Conservation (phyloP, 768 basidiomycete species). For the Obba rivulosa region DNA sequence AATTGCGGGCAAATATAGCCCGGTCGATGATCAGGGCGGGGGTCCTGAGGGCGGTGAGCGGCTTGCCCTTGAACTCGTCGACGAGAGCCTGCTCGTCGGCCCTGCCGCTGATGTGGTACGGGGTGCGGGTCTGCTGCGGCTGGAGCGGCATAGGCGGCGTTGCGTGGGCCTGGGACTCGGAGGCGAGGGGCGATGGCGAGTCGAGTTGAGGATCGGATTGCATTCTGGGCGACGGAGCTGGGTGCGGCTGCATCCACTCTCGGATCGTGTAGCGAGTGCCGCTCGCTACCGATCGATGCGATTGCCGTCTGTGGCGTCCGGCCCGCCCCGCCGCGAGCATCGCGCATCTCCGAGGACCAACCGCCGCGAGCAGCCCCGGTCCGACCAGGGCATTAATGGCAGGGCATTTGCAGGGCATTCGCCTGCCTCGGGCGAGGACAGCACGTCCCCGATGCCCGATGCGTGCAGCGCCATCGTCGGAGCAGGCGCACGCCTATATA, state of each 20-base stretch:
- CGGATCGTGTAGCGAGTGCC: background rate
- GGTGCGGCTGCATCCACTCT: too few relatives aligned
- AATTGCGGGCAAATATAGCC: conserved; percentile 66
- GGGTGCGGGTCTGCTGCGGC: conserved; percentile 42
- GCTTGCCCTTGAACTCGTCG: conserved; percentile 52
- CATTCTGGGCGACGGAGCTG: too few relatives aligned
- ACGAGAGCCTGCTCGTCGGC: conserved; percentile 47
- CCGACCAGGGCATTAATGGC: too few relatives aligned
- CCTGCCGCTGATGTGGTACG: conserved; percentile 31
- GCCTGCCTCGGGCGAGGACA: too few relatives aligned
- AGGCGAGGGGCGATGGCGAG: background rate
- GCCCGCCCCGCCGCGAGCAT: too few relatives aligned
- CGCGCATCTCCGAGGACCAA: too few relatives aligned
- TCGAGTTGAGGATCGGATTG: background rate
- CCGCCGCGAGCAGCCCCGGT: too few relatives aligned
- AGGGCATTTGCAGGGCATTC: too few relatives aligned
- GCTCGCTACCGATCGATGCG: background rate
- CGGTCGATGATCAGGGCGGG: conserved; percentile 79
- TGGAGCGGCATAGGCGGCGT: conserved; percentile 12
- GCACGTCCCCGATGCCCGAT: too few relatives aligned
- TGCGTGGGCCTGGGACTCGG: background rate
- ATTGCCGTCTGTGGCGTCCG: too few relatives aligned
- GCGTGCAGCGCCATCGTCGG: too few relatives aligned
- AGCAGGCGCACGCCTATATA: too few relatives aligned
- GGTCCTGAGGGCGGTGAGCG: conserved; percentile 56